These are phyloP conservation scores for Jaapia argillacea DNA, from an alignment of 768 basidiomycete species.

Conservation along the genomic window DNA sequence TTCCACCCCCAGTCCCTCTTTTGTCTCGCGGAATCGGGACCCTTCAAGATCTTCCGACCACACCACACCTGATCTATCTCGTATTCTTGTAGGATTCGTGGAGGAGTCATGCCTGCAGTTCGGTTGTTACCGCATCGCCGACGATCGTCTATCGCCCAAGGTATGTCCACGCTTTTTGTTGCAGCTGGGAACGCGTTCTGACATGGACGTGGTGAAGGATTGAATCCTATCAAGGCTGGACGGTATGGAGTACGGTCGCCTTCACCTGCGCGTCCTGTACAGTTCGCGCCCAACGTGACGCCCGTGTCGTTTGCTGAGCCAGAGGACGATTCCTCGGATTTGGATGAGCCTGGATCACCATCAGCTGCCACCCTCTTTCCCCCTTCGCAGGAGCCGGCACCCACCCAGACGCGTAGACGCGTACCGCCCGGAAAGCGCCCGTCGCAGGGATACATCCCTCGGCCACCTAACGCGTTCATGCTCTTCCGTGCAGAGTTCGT, in stretches of 20 bases:
- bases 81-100: background rate
- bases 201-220: slow-evolving; percentile 13
- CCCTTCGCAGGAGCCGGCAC: slow-evolving; percentile 32
- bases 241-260: slow-evolving; percentile 37
- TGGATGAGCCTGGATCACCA: slow-evolving; percentile 20
- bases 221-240: slow-evolving; percentile 38
- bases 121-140: slow-evolving; percentile 25
- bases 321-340: slow-evolving; percentile 16
- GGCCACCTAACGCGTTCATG: slow-evolving; percentile 29
- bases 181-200: background rate
- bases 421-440: slow-evolving; percentile 53
- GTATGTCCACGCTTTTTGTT: slow-evolving; percentile 13
- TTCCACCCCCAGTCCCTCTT: background rate
- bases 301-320: slow-evolving; percentile 29
- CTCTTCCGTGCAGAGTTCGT: slow-evolving; percentile 19
- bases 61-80: background rate
- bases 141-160: slow-evolving; percentile 28
- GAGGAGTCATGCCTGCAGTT: slow-evolving; percentile 24
- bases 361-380: slow-evolving; percentile 39
- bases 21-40: background rate
- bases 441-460: slow-evolving; percentile 33
- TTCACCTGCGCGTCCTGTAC: slow-evolving; percentile 36
- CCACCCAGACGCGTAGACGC: slow-evolving; percentile 33
- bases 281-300: slow-evolving; percentile 55
- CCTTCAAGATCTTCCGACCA: background rate